Base-by-base conservation (phyloP, 345 rosid genomes). In the Capsella bursapastoris region DNA sequence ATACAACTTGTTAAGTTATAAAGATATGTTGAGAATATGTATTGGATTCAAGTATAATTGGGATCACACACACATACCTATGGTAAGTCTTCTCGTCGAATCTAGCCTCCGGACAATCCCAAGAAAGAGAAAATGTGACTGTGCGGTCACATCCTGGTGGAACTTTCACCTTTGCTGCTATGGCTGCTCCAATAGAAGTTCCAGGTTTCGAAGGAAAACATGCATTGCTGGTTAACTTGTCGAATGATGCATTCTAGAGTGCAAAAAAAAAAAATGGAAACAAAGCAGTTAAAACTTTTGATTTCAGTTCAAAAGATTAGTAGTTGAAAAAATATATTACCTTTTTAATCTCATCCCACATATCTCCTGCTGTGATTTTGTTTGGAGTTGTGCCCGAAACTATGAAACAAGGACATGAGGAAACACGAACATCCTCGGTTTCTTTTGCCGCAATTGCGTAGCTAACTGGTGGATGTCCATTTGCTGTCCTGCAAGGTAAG, bases 281-380 rank as follows among this genome's bases (percentile, higher is more conserved):
- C 18, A 18, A 18, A 18, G 18, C 18, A 18, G 18, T 18, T 18
- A 18, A 18, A 18, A 18, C 18, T 18, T 18, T 18, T 18, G 18
- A 18, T 18, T 18, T 18, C 18, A 18, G 18, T 18, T 18, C 18
- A 18, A 18, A 18, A 18, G 18, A 18, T 18, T 18, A 18, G 18
- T 18, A 18, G 18, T 18, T 18, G 18, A 18, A 18, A 18, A 18
- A 18, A 18, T 18, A 4, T 53, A 51, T 57, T 59, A 92, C 99
- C 97, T 87, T 82, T 77, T 90, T 90, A 13, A 95, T 84, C 70
- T 95, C 96, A 75, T 88, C 81, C 99, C 99, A 90, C 94, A 90
- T 89, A 59, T 89, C 92, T 83, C 85, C 86, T n/a, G 94, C 92
- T 16, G 87, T 84, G 73, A 89, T 64, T 68, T 85, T 82, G 27